These are phyloP conservation scores for Rutidosis leptorrhynchoides DNA, from an alignment of 129 eudicot genomes.

Conservation along the genomic window DNA sequence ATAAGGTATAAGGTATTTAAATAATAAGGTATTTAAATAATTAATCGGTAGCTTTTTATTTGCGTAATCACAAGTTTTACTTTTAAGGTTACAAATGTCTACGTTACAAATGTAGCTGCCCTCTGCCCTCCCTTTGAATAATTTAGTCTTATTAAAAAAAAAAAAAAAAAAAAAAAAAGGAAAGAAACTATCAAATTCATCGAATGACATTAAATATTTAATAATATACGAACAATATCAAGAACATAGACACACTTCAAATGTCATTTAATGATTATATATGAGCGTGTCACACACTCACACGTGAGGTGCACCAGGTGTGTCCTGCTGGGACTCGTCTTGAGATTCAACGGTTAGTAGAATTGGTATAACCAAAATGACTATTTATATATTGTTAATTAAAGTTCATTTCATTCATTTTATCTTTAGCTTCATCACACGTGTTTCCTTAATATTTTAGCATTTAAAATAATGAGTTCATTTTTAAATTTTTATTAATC, in stretches of 20 bases:
- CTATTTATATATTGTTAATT: background rate
- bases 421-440: background rate
- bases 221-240: background rate
- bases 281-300: slow-evolving; percentile 14
- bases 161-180: no score
- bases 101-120: background rate
- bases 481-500: no score
- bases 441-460: background rate
- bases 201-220: background rate
- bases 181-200: background rate
- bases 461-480: no score
- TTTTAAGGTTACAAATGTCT: background rate
- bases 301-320: slow-evolving; percentile 22
- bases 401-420: background rate
- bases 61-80: background rate
- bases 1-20: no score
- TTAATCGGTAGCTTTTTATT: background rate
- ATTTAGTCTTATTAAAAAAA: background rate
- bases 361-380: slow-evolving; percentile 23
- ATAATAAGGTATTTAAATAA: no score
- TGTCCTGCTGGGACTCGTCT: background rate
- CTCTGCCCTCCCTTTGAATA: background rate
- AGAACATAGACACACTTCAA: background rate
- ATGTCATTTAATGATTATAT: slow-evolving; percentile 7
- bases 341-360: slow-evolving; percentile 25